A percentile compares a stretch with the other conserved stretches of the same genome.
These are phyloP conservation scores for Heterotrichella gracilis DNA, from an alignment of 352 stramenopile species.

Conservation along the genomic window DNA sequence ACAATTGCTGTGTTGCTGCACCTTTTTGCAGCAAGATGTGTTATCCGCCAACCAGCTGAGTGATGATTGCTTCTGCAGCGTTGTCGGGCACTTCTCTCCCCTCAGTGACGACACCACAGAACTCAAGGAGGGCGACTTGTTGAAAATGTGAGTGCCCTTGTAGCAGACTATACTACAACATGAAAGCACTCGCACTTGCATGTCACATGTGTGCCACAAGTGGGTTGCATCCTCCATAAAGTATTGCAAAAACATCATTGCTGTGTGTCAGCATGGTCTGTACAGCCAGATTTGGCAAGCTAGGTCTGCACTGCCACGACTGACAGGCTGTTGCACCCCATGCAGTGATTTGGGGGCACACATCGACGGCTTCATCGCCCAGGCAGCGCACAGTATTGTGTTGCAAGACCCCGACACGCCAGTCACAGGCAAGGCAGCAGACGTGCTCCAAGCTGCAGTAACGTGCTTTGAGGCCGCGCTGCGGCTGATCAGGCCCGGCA, in stretches of 20 bases:
- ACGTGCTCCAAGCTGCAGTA: slow-evolving; percentile 78
- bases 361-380: slow-evolving; percentile 94
- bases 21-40: no score
- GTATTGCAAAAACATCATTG: no score
- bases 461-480: slow-evolving; percentile 75
- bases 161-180: no score
- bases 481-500: slow-evolving; percentile 74
- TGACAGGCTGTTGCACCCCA: not conserved
- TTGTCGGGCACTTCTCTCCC: slow-evolving; percentile 87
- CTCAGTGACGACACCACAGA: slow-evolving; percentile 36
- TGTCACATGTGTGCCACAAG: no score
- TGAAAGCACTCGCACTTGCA: no score
- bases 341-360: slow-evolving; percentile 73
- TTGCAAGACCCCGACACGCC: slow-evolving; percentile 25
- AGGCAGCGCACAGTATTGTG: slow-evolving; percentile 79
- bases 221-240: no score
- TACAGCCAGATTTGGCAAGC: no score
- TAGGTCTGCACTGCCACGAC: no score
- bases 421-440: not conserved
- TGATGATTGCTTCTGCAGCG: no score
- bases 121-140: slow-evolving; percentile 43
- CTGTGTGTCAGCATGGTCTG: no score
- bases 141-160: slow-evolving; percentile 37
- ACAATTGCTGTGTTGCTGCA: no score
- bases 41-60: no score